Evolutionary conservation across 1,139 yeast species (phyloP).

Genomic region (Debaryomyces subglobosus): DNA sequence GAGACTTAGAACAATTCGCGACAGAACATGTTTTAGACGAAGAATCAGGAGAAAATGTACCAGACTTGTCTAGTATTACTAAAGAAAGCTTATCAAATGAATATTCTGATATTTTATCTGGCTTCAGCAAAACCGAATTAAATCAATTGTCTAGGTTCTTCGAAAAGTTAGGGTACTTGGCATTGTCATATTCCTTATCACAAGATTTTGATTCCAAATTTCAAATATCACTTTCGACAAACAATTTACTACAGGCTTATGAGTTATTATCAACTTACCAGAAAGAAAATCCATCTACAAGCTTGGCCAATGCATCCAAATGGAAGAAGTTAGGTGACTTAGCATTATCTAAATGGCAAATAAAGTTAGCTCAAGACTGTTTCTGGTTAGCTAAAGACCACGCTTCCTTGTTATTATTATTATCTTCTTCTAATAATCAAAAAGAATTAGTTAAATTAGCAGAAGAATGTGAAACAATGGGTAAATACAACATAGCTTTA

Average conservation of each 20-base stretch:
- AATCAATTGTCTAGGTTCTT: slow-evolving; percentile 87
- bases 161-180: slow-evolving; percentile 86
- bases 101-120: slow-evolving; percentile 41
- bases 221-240: slow-evolving; percentile 69
- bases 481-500: slow-evolving; percentile 89
- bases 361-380: slow-evolving; percentile 78
- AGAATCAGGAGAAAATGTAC: slow-evolving; percentile 42
- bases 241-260: slow-evolving; percentile 71
- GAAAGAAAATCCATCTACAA: slow-evolving; percentile 47
- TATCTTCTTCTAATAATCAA: slow-evolving; percentile 78
- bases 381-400: slow-evolving; percentile 81
- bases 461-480: slow-evolving; percentile 61
- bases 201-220: slow-evolving; percentile 86
- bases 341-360: slow-evolving; percentile 77
- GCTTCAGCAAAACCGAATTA: slow-evolving; percentile 68
- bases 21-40: slow-evolving; percentile 35
- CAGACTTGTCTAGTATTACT: slow-evolving; percentile 60
- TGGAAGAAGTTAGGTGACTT: slow-evolving; percentile 94
- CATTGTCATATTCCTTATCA: slow-evolving; percentile 80
- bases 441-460: slow-evolving; percentile 65
- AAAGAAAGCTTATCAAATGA: slow-evolving; percentile 64
- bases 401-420: slow-evolving; percentile 77
- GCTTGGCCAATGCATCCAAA: slow-evolving; percentile 49
- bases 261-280: slow-evolving; percentile 64
- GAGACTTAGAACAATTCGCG: slow-evolving; percentile 67